Evolutionary conservation across 2,329 filamentous ascomycete species (phyloP).

Genomic region (Monilinia aucupariae): DNA sequence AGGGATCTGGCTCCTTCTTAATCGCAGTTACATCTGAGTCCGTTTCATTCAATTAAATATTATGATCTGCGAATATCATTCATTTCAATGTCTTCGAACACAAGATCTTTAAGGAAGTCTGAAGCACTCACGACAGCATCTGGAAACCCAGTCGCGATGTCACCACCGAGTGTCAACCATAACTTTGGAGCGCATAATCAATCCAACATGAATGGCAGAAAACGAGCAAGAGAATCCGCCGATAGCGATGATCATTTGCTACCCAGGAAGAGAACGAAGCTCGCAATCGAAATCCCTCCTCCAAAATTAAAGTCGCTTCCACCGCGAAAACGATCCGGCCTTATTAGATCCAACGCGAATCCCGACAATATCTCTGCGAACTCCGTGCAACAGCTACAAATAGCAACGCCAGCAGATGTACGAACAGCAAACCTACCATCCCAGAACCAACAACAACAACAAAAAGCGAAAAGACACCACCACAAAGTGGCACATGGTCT

Average conservation of each 20-base stretch:
- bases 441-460: constrained; percentile 17
- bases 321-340: constrained; percentile 23
- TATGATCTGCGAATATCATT: constrained; percentile 1
- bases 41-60: constrained; percentile 2
- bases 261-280: constrained; percentile 46
- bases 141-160: constrained; percentile 21
- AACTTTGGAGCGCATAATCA: constrained; percentile 7
- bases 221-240: constrained; percentile 44
- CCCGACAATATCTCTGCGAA: constrained; percentile 26
- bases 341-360: constrained; percentile 27
- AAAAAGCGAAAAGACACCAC: constrained; percentile 44
- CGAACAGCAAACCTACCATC: constrained; percentile 19
- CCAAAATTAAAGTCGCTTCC: constrained; percentile 28
- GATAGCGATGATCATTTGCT: constrained; percentile 42
- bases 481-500: constrained; percentile 57
- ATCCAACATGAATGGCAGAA: constrained; percentile 40
- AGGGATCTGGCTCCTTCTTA: constrained; percentile 4
- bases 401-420: constrained; percentile 18
- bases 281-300: constrained; percentile 48
- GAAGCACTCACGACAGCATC: constrained; percentile 13
- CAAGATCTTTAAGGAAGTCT: constrained; percentile 11
- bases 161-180: constrained; percentile 4
- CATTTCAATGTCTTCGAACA: constrained; percentile 15
- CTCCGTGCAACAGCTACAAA: constrained; percentile 18
- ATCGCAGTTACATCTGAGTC: background rate